Evolutionary conservation across 768 basidiomycete genomes (phyloP).

Genomic region (Rubroboletus pulcherrimus): DNA sequence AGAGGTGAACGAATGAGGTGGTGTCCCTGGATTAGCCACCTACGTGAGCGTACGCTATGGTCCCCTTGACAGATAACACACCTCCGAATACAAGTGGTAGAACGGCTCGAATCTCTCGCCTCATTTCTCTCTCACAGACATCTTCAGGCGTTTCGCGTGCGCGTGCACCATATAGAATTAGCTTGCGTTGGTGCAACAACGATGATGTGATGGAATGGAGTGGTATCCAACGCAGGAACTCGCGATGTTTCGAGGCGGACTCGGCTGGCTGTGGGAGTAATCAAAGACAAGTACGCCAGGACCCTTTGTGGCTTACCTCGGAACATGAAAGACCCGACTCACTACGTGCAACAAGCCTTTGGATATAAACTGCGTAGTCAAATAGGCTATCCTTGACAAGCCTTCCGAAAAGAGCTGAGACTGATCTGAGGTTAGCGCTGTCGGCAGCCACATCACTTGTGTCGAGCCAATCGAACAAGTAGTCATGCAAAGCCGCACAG

Average conservation of each 20-base stretch:
- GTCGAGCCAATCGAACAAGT: conserved; percentile 81
- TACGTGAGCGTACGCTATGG: conserved; percentile 1
- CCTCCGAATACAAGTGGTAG: conserved; percentile 70
- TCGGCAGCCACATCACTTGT: conserved; percentile 59
- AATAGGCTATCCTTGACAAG: conserved; percentile 68
- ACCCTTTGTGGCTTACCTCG: conserved; percentile 39
- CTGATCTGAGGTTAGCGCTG: conserved; percentile 48
- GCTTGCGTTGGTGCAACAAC: conserved; percentile 63
- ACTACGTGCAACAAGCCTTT: conserved; percentile 76
- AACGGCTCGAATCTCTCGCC: conserved; percentile 60
- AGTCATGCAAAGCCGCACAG: conserved; percentile 65
- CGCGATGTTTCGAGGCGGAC: conserved; percentile 57
- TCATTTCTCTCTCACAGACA: conserved; percentile 62
- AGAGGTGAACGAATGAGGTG: conserved; percentile 29
- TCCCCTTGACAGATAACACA: conserved; percentile 17
- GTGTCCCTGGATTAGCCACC: conserved; percentile 31
- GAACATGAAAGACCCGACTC: conserved; percentile 55
- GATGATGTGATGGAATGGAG: conserved; percentile 57
- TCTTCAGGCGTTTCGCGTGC: conserved; percentile 72
- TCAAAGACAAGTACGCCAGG: not conserved
- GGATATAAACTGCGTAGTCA: conserved; percentile 71
- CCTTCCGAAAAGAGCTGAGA: conserved; percentile 68
- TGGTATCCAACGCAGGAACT: conserved; percentile 70
- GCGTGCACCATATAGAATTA: conserved; percentile 65
- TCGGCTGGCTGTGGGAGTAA: conserved; percentile 3